Conservation (phyloP, 2,329 filamentous ascomycete genomes). For the Cladophialophora exuberans region DNA sequence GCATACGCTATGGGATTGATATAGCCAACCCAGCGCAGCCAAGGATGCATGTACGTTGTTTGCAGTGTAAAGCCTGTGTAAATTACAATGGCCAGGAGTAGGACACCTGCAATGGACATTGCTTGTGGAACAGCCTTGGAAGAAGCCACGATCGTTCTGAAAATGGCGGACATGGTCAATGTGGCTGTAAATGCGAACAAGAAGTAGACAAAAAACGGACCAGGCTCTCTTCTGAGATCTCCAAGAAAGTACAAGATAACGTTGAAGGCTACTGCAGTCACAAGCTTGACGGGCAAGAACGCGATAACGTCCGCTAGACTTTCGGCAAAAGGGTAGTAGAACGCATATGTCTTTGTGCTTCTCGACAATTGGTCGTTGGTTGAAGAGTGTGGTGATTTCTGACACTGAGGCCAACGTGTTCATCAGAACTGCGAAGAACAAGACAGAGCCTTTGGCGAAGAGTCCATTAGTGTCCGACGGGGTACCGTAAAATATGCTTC, state of each 20-base stretch:
- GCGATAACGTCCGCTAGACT: conserved; percentile 81
- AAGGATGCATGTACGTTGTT: conserved; percentile 60
- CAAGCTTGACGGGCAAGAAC: conserved; percentile 80
- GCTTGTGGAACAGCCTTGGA: conserved; percentile 66
- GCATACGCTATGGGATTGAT: conserved; percentile 68
- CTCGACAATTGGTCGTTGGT: conserved; percentile 88
- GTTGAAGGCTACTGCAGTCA: conserved; percentile 75
- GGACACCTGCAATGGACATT: conserved; percentile 57
- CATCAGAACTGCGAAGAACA: conserved; percentile 66
- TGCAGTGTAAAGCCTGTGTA: conserved; percentile 70
- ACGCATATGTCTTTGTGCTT: conserved; percentile 83
- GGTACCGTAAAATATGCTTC: conserved; percentile 69
- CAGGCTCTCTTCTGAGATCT: conserved; percentile 72
- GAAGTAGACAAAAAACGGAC: conserved; percentile 83
- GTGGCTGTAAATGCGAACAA: conserved; percentile 65
- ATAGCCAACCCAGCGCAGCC: conserved; percentile 70
- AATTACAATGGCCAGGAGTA: conserved; percentile 62
- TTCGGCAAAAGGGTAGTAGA: conserved; percentile 91
- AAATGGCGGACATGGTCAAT: conserved; percentile 50
- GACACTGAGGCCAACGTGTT: conserved; percentile 41
- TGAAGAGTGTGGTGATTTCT: conserved; percentile 53
- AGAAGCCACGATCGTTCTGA: conserved; percentile 69
- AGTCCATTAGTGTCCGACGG: conserved; percentile 60
- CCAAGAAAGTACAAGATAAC: conserved; percentile 84
- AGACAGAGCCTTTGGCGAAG: conserved; percentile 64